phyloP scores from a whole-genome alignment of 208 protist species.

The Trypanosomatidae sp. region DNA sequence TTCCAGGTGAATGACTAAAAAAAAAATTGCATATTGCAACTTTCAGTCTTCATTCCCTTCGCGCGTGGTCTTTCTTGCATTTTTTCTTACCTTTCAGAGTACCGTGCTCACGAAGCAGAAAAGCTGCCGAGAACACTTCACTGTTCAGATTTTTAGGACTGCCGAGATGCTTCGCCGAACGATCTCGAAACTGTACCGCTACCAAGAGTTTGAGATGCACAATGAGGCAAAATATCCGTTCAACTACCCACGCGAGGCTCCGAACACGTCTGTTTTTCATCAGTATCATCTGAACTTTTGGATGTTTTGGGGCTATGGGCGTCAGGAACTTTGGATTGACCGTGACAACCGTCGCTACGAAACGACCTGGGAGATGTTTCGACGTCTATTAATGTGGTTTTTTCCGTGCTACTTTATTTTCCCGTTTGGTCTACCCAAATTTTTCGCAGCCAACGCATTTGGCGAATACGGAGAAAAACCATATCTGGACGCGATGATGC shows the following conservation, averaged over 20 bases:
- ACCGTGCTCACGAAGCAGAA: neutral
- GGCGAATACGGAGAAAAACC: slow-evolving; percentile 91
- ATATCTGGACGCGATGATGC: slow-evolving; percentile 77
- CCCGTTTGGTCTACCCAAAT: slow-evolving; percentile 85
- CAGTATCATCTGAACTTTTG: slow-evolving; percentile 90
- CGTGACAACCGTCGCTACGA: slow-evolving; percentile 79
- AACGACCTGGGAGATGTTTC: slow-evolving; percentile 87
- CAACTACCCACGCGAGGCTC: slow-evolving; percentile 84
- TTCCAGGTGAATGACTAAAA: neutral
- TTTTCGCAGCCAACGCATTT: slow-evolving; percentile 63
- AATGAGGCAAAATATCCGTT: slow-evolving; percentile 84
- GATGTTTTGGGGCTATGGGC: slow-evolving; percentile 88
- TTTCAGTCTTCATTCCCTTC: neutral
- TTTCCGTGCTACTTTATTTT: slow-evolving; percentile 90
- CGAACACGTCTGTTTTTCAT: slow-evolving; percentile 86
- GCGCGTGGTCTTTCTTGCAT: slow-evolving; percentile 9
- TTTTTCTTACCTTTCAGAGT: neutral
- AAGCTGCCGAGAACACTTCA: neutral
- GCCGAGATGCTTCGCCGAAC: slow-evolving; percentile 63
- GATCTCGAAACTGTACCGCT: slow-evolving; percentile 54
- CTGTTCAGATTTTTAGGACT: neutral
- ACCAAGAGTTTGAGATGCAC: slow-evolving; percentile 91
- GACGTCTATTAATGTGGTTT: slow-evolving; percentile 83
- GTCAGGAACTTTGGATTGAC: slow-evolving; percentile 88
- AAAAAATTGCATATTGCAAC: neutral